Evolutionary conservation across 179 eudicot species (phyloP).

Genomic region (Spergularia azorica): DNA sequence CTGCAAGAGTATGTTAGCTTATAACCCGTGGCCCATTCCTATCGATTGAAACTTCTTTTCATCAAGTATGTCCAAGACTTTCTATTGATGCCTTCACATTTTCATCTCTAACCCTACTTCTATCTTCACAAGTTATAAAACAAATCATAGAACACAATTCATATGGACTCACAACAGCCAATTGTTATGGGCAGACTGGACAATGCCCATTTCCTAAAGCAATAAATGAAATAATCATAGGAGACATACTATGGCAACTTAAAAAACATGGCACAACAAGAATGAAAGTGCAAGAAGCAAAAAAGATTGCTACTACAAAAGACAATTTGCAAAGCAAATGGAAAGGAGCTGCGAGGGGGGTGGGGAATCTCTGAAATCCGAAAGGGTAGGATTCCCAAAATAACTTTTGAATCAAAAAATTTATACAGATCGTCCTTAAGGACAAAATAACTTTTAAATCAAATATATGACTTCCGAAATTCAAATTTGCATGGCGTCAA

Average conservation of each 20-base stretch:
- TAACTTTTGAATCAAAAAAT: no score
- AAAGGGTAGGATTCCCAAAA: no score
- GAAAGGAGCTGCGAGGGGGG: no score
- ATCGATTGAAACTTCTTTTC: background rate
- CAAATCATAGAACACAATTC: background rate
- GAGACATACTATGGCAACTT: background rate
- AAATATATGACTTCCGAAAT: no score
- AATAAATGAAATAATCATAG: no score
- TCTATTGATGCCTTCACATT: background rate
- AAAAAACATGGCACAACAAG: background rate
- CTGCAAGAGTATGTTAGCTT: background rate
- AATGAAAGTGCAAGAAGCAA: background rate
- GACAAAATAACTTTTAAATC: no score
- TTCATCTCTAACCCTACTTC: background rate
- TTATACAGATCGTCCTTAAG: no score
- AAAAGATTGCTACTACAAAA: background rate
- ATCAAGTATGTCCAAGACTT: background rate
- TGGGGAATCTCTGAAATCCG: no score
- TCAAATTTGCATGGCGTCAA: no score
- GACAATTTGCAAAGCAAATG: background rate
- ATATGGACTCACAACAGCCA: no score
- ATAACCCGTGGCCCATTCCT: background rate
- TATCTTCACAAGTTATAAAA: background rate
- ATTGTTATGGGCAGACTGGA: no score
- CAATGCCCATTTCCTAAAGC: no score